Conservation (phyloP, 768 basidiomycete species). For the Amanita brunnescens region DNA sequence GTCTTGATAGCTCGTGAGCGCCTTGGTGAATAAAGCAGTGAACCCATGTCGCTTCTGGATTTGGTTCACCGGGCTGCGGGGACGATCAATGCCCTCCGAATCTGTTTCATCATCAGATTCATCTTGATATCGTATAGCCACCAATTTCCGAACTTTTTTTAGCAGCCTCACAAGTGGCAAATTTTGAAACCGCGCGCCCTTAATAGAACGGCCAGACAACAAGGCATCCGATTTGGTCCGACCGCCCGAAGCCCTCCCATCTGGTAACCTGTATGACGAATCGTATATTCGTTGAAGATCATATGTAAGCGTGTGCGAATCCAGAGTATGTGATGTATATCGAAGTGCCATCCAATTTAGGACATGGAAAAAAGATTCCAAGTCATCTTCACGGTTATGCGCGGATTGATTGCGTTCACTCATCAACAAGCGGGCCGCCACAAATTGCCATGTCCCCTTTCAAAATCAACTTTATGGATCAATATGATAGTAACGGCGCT, state of each 20-base stretch:
- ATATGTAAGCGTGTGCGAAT: not conserved
- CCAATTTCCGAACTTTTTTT: too few relatives aligned
- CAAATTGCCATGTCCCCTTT: slow-evolving; percentile 26
- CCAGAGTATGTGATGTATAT: not conserved
- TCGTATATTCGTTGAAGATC: not conserved
- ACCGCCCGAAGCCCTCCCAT: too few relatives aligned
- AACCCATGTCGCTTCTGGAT: not conserved
- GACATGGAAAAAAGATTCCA: slow-evolving; percentile 3
- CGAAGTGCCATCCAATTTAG: slow-evolving; percentile 2
- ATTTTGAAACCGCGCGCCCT: too few relatives aligned
- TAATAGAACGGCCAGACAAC: too few relatives aligned
- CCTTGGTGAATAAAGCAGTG: too few relatives aligned
- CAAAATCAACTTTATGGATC: not conserved
- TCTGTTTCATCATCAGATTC: too few relatives aligned
- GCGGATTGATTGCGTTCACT: not conserved
- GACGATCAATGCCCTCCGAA: too few relatives aligned
- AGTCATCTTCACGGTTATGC: slow-evolving; percentile 1
- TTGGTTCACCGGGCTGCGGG: not conserved
- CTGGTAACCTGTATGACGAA: too few relatives aligned
- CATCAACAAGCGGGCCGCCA: slow-evolving; percentile 13
- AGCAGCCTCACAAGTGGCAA: too few relatives aligned
- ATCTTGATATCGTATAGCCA: too few relatives aligned
- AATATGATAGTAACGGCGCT: not conserved
- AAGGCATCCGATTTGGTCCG: too few relatives aligned
- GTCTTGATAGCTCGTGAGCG: too few relatives aligned